phyloP scores from a whole-genome alignment of 169 alveolate genomes.

The Eimeria tenella region DNA sequence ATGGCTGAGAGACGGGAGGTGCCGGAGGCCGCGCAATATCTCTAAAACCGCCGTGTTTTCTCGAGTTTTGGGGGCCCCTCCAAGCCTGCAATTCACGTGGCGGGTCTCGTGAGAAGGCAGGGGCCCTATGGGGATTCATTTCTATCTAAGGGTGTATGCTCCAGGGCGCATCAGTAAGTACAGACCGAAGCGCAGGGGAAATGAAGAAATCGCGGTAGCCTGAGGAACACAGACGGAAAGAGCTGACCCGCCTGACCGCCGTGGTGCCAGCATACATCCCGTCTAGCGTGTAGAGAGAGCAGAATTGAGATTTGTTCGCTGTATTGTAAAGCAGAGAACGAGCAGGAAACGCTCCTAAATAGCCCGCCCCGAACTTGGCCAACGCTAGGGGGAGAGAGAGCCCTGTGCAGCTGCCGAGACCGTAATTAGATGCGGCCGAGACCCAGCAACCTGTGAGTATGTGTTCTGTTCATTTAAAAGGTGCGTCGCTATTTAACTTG shows the following conservation, averaged over 20 bases:
- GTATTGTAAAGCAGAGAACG: too few relatives aligned
- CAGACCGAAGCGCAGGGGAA: neutral
- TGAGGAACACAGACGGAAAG: neutral
- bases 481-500: too few relatives aligned
- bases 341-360: too few relatives aligned
- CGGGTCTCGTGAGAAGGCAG: neutral
- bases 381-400: too few relatives aligned
- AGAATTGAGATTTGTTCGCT: neutral
- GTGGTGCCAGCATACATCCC: neutral
- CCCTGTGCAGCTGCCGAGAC: too few relatives aligned
- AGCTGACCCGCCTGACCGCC: neutral
- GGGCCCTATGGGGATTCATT: slow-evolving; percentile 47
- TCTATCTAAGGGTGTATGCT: neutral
- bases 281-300: neutral
- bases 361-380: too few relatives aligned
- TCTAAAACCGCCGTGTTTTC: neutral
- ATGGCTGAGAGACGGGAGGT: neutral
- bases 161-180: neutral
- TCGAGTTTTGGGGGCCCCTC: slow-evolving; percentile 53
- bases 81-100: slow-evolving; percentile 6
- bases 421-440: too few relatives aligned
- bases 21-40: neutral
- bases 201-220: neutral
- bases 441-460: too few relatives aligned
- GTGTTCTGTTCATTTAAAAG: too few relatives aligned